phyloP scores from a whole-genome alignment of 2,329 filamentous ascomycete genomes.

The Trichophyton equinum region DNA sequence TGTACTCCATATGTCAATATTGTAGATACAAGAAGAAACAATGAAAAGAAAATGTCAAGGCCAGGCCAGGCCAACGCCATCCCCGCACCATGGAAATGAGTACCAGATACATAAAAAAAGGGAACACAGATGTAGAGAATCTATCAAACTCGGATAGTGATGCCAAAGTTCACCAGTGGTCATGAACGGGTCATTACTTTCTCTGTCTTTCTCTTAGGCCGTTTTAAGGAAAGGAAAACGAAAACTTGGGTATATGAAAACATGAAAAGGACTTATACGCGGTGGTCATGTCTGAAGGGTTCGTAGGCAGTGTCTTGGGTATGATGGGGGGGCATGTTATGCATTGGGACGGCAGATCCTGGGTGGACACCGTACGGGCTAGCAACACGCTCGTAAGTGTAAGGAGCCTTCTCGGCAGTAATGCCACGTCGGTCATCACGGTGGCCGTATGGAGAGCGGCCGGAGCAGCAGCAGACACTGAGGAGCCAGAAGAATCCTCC shows the following conservation, averaged over 20 bases:
- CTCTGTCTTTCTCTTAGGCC: not conserved
- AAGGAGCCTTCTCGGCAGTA: conserved; percentile 47
- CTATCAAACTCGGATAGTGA: not conserved
- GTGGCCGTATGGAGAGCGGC: conserved; percentile 41
- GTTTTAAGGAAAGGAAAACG: not conserved
- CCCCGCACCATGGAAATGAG: not conserved
- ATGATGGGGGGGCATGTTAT: conserved; percentile 8
- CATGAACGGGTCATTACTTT: not conserved
- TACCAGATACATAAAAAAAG: not conserved
- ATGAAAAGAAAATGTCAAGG: not conserved
- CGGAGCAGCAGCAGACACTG: conserved; percentile 82
- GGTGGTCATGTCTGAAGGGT: conserved; percentile 13
- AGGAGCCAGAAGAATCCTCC: conserved; percentile 83
- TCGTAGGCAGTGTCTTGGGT: conserved; percentile 12
- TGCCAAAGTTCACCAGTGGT: not conserved
- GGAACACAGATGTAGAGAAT: not conserved
- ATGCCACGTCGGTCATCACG: conserved; percentile 30
- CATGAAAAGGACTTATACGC: conserved; percentile 2
- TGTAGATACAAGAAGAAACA: not conserved
- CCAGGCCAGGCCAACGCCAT: not conserved
- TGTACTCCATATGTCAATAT: not conserved
- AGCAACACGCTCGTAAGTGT: conserved; percentile 47
- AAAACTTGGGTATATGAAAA: not conserved
- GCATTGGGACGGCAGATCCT: conserved; percentile 7
- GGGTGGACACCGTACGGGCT: conserved; percentile 12